Conservation (phyloP, 2,329 filamentous ascomycete species). For the Dactylellina sp. region DNA sequence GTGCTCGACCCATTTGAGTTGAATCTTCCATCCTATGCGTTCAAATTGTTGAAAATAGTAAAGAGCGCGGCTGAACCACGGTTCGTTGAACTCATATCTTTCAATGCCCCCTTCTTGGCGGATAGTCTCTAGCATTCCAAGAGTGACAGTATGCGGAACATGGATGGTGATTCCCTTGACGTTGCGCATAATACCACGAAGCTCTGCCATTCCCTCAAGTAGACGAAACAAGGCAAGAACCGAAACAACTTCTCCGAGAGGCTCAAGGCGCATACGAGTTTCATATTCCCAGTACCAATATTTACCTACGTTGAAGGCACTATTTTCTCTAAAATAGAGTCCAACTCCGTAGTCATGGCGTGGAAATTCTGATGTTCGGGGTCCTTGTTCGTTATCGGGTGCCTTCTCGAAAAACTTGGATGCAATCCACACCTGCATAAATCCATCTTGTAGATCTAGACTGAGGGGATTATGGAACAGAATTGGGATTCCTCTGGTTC, state of each 20-base stretch:
- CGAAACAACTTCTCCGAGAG: slow-evolving; percentile 37
- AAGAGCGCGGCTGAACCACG: slow-evolving; percentile 8
- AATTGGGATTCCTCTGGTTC: slow-evolving; percentile 17
- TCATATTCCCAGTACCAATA: slow-evolving; percentile 36
- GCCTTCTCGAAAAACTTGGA: slow-evolving; percentile 13
- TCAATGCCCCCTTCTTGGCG: slow-evolving; percentile 19
- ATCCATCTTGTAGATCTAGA: slow-evolving; percentile 36
- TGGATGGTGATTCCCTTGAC: slow-evolving; percentile 38
- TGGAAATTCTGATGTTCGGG: not conserved
- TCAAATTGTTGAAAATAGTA: slow-evolving; percentile 20
- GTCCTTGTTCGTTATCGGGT: not conserved
- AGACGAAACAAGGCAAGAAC: slow-evolving; percentile 22
- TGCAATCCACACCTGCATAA: slow-evolving; percentile 35
- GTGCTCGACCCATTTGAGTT: slow-evolving; percentile 25
- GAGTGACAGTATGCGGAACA: slow-evolving; percentile 21
- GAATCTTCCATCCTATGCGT: slow-evolving; percentile 25
- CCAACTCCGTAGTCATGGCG: slow-evolving; percentile 19
- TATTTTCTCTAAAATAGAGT: slow-evolving; percentile 32
- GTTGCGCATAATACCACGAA: slow-evolving; percentile 39
- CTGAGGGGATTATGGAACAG: slow-evolving; percentile 20
- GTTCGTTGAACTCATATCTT: slow-evolving; percentile 26
- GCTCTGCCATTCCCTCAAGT: slow-evolving; percentile 9
- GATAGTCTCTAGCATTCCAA: slow-evolving; percentile 26
- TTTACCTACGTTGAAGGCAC: slow-evolving; percentile 23
- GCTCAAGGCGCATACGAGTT: slow-evolving; percentile 27